Percentiles rank a stretch among this genome's conserved stretches.
phyloP scores from a whole-genome alignment of 176 grass and related monocot genomes.

The Urochloa ruziziensis region DNA sequence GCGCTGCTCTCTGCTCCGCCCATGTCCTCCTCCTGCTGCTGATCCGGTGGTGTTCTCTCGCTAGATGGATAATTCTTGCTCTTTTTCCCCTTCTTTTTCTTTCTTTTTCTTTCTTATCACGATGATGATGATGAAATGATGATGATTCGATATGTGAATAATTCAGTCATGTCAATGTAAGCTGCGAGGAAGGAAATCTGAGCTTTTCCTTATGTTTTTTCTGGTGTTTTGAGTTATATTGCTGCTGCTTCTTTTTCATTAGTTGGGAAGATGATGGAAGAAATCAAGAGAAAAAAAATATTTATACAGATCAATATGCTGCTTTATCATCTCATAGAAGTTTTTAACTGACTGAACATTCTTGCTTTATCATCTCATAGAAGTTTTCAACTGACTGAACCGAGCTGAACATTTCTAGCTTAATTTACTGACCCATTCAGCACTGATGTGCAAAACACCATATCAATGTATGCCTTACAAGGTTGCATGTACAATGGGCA shows the following conservation, averaged over 20 bases:
- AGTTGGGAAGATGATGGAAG: conserved; percentile 34
- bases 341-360: neutral
- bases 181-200: conserved; percentile 60
- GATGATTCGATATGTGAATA: conserved; percentile 70
- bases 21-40: conserved; percentile 23
- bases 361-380: neutral
- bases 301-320: conserved; percentile 23
- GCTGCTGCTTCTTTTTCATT: conserved; percentile 42
- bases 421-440: neutral
- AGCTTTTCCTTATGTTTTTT: conserved; percentile 53
- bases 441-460: neutral
- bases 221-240: conserved; percentile 16
- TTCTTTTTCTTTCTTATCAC: conserved; percentile 37
- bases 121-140: conserved; percentile 23
- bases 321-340: neutral
- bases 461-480: neutral
- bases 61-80: conserved; percentile 57
- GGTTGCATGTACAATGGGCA: neutral
- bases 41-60: conserved; percentile 48
- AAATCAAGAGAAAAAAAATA: conserved; percentile 41
- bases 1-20: neutral
- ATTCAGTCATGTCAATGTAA: conserved; percentile 55
- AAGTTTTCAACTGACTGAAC: neutral
- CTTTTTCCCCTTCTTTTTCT: neutral
- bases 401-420: neutral